A percentile compares a stretch with the other conserved stretches of the same genome.
Evolutionary conservation across 2,329 filamentous ascomycete genomes (phyloP).

Genomic region (Aschersonia sp.): DNA sequence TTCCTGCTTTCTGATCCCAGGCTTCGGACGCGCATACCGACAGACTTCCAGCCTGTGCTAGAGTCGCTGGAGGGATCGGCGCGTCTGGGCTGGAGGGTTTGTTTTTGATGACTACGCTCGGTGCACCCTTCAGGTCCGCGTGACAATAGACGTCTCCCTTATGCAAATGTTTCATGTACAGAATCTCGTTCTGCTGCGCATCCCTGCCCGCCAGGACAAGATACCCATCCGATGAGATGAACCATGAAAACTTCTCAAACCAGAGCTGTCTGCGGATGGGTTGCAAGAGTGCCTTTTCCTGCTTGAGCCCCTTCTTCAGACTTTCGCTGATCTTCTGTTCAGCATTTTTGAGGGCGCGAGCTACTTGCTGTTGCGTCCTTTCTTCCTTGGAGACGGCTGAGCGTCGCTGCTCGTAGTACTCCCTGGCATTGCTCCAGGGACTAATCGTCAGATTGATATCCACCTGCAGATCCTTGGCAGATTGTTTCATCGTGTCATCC

Average conservation of each 20-base stretch:
- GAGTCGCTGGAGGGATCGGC: slow-evolving; percentile 79
- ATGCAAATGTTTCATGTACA: slow-evolving; percentile 76
- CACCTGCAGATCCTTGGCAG: slow-evolving; percentile 48
- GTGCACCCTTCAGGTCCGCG: slow-evolving; percentile 73
- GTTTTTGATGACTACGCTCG: slow-evolving; percentile 85
- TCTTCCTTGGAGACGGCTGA: slow-evolving; percentile 74
- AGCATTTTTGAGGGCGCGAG: slow-evolving; percentile 73
- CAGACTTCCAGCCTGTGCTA: slow-evolving; percentile 79
- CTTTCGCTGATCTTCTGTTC: slow-evolving; percentile 80
- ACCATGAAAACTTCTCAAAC: slow-evolving; percentile 97
- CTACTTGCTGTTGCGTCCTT: slow-evolving; percentile 70
- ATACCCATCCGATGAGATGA: slow-evolving; percentile 91
- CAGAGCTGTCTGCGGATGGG: slow-evolving; percentile 74
- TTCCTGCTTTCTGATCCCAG: slow-evolving; percentile 92
- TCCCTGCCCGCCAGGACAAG: slow-evolving; percentile 83
- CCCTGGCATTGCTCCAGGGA: slow-evolving; percentile 77
- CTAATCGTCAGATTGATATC: slow-evolving; percentile 75
- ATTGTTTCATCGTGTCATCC: slow-evolving; percentile 21
- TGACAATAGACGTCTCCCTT: slow-evolving; percentile 90
- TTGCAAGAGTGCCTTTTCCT: slow-evolving; percentile 77
- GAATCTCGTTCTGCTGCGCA: slow-evolving; percentile 73
- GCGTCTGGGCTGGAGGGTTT: slow-evolving; percentile 62
- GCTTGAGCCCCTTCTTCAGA: slow-evolving; percentile 75
- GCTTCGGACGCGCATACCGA: slow-evolving; percentile 76
- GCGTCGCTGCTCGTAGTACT: slow-evolving; percentile 86